Conservation (phyloP, 352 stramenopile genomes). For the Thalassiosira ordinaria region DNA sequence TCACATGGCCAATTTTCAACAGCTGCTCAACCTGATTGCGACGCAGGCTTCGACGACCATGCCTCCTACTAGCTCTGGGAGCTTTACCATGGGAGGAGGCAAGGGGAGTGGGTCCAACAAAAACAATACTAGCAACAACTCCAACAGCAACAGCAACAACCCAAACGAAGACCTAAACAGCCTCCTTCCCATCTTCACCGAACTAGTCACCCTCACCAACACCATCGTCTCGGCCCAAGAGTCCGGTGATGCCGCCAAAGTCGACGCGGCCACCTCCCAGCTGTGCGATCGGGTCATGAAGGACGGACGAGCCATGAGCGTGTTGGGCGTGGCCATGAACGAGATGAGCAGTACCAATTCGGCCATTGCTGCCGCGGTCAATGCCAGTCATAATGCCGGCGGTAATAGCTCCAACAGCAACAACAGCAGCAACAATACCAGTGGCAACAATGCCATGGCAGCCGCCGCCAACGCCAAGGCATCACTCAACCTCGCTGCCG, state of each 20-base stretch:
- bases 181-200: conserved; percentile 31
- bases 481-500: no score
- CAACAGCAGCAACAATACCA: not conserved
- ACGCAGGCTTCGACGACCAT: not conserved
- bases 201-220: conserved; percentile 34
- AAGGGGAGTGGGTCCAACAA: conserved; percentile 5
- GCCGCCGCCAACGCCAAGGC: no score
- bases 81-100: conserved; percentile 7
- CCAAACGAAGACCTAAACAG: conserved; percentile 4
- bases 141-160: conserved; percentile 28
- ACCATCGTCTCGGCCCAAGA: conserved; percentile 33
- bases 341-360: not conserved
- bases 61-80: conserved; percentile 7
- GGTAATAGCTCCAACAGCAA: conserved; percentile 8
- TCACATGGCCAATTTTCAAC: conserved; percentile 39
- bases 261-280: conserved; percentile 16
- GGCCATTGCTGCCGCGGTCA: not conserved
- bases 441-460: no score
- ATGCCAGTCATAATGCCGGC: not conserved
- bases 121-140: conserved; percentile 26
- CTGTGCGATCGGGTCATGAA: conserved; percentile 36
- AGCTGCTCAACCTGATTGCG: conserved; percentile 18
- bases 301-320: conserved; percentile 14
- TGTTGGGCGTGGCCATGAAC: conserved; percentile 28
- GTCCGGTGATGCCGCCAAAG: conserved; percentile 11